Base-by-base conservation (phyloP, 768 basidiomycete genomes). In the Mycena indigotica region DNA sequence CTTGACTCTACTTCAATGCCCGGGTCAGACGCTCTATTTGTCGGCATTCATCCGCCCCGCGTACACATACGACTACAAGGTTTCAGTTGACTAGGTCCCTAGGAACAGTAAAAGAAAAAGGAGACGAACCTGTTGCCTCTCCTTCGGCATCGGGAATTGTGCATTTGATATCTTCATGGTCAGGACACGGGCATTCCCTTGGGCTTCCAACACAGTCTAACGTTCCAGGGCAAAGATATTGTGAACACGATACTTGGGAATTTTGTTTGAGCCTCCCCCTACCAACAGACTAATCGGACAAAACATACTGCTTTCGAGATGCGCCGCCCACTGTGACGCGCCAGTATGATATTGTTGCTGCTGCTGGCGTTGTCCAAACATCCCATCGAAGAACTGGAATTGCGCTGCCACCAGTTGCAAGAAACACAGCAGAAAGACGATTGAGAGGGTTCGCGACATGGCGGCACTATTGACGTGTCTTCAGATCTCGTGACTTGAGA, bases 381-480 rank as follows among this genome's bases (percentile, higher is more conserved):
- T 86, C 39, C 87, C 84, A 59, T 88, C 84, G 66, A 93, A 93
- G 71, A 91, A 89, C 45, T 84, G 79, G 70, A 91, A 92, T 65
- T 92, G 89, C n/a, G 84, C 87, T 16, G 75, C 72, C 28, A 70
- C 80, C 41, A 76, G 45, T 23, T 75, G 71, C 6, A 50, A 26
- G 5, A 53, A 29, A 21, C 53, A 35, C 8, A 35, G 10, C 8
- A 35, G 32, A 17, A 35, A 35, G 10, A 17, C 32, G 32, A 35
- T 35, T 35, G 32, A 8, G 10, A 8, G 32, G 32, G 32, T n/a
- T n/a, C n/a, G 17, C 32, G 32, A 17, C 32, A 35, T 35, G 32
- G 32, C 32, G 32, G 32, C 10, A 35, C 10, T 8, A 35, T 35
- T n/a, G n/a, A 35, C 32, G 32, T 35, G 32, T 35, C 32, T 8